Evolutionary conservation across 2,329 filamentous ascomycete species (phyloP), one percentile per base, ranked within the genome.

Genomic region (Fusarium nurragi): DNA sequence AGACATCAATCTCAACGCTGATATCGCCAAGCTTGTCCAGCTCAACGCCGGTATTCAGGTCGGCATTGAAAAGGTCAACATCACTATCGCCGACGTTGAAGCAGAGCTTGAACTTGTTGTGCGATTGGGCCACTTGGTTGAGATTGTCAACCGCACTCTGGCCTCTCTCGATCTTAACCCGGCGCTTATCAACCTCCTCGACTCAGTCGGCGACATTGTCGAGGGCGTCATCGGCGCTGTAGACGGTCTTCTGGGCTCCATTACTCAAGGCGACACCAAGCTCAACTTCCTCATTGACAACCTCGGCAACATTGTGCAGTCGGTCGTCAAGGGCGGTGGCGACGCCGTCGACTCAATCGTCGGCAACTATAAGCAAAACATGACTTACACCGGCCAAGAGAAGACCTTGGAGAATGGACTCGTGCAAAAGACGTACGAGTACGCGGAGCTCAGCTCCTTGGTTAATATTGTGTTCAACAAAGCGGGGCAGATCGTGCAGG

Each of bases 401-500:
- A 62, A 62, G 39, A 57, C 18, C 1, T 4, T 62, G 4, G n/a
- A 32, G 2, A 62, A 62, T 21, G 59, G 59, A 1, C 51, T 62
- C 10, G 19, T 36, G 2, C 59, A 62, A 12, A 57, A 48, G 25
- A 62, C 59, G 1, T 62, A 62, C 10, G 59, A 62, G 16, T 62
- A 62, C 10, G 34, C 53, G 3, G 59, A 62, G n/a, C 34, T 62
- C 1, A 62, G 59, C 4, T 51, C 59, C 2, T 14, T 62, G 5
- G 58, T 62, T 1, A 63, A 62, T 4, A 62, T 62, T 5, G 58
- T 62, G 3, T 62, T 63, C n/a, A 62, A 62, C 4, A 62, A 63
- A 8, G 59, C 58, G 1, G 59, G 59, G 5, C 59, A 62, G 4
- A 62, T 62, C 10, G 59, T 62, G 5, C 59, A 62, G 30, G 59